phyloP scores from a whole-genome alignment of 768 basidiomycete species.

The Tubosaeta brunneosetosa region DNA sequence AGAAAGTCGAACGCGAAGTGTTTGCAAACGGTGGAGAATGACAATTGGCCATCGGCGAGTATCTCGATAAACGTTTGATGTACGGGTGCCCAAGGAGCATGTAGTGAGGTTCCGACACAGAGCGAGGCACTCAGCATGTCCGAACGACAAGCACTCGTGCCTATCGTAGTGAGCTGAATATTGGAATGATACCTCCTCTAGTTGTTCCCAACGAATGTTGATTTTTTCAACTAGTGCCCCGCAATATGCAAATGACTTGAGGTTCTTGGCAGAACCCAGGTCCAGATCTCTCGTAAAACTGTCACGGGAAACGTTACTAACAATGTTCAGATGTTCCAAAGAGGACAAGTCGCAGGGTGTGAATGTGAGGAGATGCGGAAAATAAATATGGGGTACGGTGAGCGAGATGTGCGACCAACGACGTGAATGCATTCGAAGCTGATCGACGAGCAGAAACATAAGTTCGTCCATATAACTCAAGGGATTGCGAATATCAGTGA shows the following conservation, averaged over 20 bases:
- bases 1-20: constrained; percentile 12
- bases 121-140: not conserved
- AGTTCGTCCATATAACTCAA: not conserved
- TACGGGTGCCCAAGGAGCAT: constrained; percentile 6
- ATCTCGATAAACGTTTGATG: not conserved
- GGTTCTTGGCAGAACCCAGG: constrained; percentile 9
- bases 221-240: not conserved
- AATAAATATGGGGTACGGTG: constrained; percentile 4
- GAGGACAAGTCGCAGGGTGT: constrained; percentile 10
- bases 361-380: constrained; percentile 8
- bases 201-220: constrained; percentile 8
- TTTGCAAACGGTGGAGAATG: constrained; percentile 6
- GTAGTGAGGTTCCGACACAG: constrained; percentile 14
- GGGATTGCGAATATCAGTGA: constrained; percentile 12
- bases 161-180: not conserved
- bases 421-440: constrained; percentile 9
- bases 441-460: constrained; percentile 9
- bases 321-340: constrained; percentile 10
- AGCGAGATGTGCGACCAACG: constrained; percentile 17
- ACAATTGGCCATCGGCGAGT: not conserved
- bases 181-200: constrained; percentile 13
- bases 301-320: not conserved
- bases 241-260: constrained; percentile 13
- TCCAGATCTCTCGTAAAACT: not conserved
- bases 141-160: not conserved